Conservation (phyloP, 495 filamentous ascomycete species). For the Astrocystis sublimbata region DNA sequence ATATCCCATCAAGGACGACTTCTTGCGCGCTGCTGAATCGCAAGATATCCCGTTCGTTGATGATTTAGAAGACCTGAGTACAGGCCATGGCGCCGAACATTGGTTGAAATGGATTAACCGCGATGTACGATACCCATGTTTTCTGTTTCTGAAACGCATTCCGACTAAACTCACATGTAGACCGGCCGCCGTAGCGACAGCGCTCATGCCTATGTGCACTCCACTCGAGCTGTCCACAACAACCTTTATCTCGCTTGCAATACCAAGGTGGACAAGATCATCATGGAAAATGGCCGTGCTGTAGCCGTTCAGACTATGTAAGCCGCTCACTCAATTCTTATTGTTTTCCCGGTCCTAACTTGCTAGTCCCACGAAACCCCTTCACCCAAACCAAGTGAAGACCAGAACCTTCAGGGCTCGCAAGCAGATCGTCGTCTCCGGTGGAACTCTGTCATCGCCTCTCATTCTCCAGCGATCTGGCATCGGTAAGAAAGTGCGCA, state of each 20-base stretch:
- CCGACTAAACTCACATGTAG: constrained; percentile 27
- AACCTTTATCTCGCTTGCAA: constrained; percentile 77
- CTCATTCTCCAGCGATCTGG: constrained; percentile 76
- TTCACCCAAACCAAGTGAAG: constrained; percentile 42
- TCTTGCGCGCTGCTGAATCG: constrained; percentile 74
- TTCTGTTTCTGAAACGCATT: neutral
- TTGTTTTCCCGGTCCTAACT: neutral
- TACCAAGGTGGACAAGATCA: constrained; percentile 81
- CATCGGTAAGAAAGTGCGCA: constrained; percentile 43
- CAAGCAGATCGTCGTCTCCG: constrained; percentile 77
- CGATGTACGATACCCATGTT: constrained; percentile 42
- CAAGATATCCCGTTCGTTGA: constrained; percentile 74
- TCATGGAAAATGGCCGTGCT: constrained; percentile 69
- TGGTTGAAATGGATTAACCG: constrained; percentile 73
- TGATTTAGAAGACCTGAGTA: constrained; percentile 68
- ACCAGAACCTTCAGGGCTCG: constrained; percentile 65
- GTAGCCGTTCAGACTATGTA: constrained; percentile 60
- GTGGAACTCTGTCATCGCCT: constrained; percentile 77
- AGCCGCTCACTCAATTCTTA: neutral
- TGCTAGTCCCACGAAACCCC: constrained; percentile 45
- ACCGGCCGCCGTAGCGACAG: constrained; percentile 70
- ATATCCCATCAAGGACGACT: constrained; percentile 74
- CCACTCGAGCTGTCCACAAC: constrained; percentile 62
- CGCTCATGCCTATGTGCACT: constrained; percentile 75
- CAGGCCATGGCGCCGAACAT: constrained; percentile 59